These are phyloP conservation scores for Irpex sp. DNA, from an alignment of 1,284 basidiomycete species.

Conservation along the genomic window DNA sequence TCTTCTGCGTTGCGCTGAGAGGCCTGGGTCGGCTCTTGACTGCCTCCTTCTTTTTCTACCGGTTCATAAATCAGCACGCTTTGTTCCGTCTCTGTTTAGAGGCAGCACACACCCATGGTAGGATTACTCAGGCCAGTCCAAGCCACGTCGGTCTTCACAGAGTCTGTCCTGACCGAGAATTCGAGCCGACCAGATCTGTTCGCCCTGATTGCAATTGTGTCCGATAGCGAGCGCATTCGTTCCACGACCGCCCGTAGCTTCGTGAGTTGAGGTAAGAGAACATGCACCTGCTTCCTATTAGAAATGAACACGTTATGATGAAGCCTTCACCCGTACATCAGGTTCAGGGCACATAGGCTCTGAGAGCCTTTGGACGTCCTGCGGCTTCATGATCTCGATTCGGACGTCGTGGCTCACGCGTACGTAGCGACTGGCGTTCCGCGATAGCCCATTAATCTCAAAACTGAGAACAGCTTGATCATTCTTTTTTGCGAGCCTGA, in stretches of 20 bases:
- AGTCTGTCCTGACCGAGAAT: conserved; percentile 67
- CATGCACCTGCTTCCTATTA: conserved; percentile 60
- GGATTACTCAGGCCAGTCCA: conserved; percentile 79
- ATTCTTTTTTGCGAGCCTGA: conserved; percentile 74
- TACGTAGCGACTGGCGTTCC: conserved; percentile 46
- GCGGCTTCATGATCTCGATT: conserved; percentile 73
- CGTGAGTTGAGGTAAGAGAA: conserved; percentile 74
- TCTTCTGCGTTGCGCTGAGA: conserved; percentile 41
- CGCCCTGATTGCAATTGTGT: conserved; percentile 70
- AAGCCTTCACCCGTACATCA: conserved; percentile 53
- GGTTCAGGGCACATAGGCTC: conserved; percentile 89
- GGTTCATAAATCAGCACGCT: no score
- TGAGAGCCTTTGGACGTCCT: conserved; percentile 66
- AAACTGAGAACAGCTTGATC: conserved; percentile 72
- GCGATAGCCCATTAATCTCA: conserved; percentile 60
- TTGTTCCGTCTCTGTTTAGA: no score
- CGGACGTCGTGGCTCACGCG: conserved; percentile 69
- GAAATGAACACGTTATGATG: neutral
- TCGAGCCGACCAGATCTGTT: conserved; percentile 63
- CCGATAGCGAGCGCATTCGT: conserved; percentile 67
- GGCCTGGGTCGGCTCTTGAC: conserved; percentile 28
- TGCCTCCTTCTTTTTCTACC: conserved; percentile 17
- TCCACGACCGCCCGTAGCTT: conserved; percentile 81
- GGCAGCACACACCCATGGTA: conserved; percentile 46
- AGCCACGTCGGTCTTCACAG: conserved; percentile 72